A percentile compares a stretch with the other conserved stretches of the same genome.
Conservation (phyloP, 2,329 filamentous ascomycete species). For the Neopestalotiopsis sp. region DNA sequence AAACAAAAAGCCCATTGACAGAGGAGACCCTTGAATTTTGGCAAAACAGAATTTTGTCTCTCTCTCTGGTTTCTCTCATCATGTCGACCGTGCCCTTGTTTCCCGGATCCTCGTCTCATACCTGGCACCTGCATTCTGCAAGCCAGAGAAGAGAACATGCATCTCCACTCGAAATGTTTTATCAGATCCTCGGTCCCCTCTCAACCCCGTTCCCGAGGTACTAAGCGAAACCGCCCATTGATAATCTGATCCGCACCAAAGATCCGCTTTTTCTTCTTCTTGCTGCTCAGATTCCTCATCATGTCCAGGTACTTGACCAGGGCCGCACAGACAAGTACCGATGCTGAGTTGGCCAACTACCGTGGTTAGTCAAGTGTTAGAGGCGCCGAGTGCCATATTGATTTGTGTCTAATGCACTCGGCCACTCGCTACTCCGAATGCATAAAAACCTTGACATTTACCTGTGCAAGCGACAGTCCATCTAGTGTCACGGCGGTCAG, state of each 20-base stretch:
- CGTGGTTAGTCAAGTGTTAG: background rate
- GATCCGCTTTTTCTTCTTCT: background rate
- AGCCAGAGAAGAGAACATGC: no score
- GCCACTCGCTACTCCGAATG: background rate
- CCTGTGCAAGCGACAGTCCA: no score
- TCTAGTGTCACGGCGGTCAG: no score
- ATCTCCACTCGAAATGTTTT: background rate
- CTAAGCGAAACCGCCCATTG: slow-evolving; percentile 6
- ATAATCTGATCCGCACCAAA: slow-evolving; percentile 11
- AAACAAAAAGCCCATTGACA: no score
- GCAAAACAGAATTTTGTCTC: no score
- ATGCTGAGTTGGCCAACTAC: background rate
- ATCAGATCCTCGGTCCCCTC: slow-evolving; percentile 13
- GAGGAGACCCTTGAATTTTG: no score
- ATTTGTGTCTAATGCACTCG: background rate
- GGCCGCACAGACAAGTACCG: background rate
- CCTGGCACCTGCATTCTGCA: no score
- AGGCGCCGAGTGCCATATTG: background rate
- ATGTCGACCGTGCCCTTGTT: no score
- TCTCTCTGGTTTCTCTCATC: no score
- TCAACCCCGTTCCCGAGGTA: background rate
- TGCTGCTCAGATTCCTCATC: slow-evolving; percentile 1
- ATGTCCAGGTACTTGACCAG: background rate
- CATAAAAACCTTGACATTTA: background rate
- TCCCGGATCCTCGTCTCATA: no score